Conservation (phyloP, 2,329 filamentous ascomycete species). For the Colletotrichum neosansevieriae region DNA sequence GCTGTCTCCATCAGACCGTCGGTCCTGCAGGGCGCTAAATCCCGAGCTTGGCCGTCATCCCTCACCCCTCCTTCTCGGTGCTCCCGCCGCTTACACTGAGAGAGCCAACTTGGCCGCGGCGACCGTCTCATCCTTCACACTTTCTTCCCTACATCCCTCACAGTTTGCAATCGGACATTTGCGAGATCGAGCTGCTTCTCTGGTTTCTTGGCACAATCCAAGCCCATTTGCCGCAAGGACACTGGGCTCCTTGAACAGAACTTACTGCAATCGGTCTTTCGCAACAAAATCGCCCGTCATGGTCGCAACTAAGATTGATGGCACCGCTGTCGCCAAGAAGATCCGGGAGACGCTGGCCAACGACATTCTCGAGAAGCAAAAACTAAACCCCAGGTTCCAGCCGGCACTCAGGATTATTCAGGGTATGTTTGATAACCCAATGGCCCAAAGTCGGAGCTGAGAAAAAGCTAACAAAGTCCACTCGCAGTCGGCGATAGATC, state of each 20-base stretch:
- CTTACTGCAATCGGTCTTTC: conserved; percentile 46
- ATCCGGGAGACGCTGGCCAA: conserved; percentile 85
- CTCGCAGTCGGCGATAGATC: conserved; percentile 85
- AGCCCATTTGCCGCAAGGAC: conserved; percentile 33
- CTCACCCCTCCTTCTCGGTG: conserved; percentile 31
- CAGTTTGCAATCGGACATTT: conserved; percentile 16
- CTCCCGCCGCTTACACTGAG: conserved; percentile 37
- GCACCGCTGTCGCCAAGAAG: conserved; percentile 91
- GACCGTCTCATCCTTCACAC: conserved; percentile 12
- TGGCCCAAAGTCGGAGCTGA: not conserved
- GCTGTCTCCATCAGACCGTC: conserved; percentile 30
- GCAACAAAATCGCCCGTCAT: conserved; percentile 72
- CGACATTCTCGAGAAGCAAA: conserved; percentile 86
- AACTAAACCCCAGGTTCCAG: conserved; percentile 86
- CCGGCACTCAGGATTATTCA: conserved; percentile 95
- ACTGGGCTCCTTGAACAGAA: conserved; percentile 16
- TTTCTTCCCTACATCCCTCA: conserved; percentile 16
- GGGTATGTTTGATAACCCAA: conserved; percentile 65
- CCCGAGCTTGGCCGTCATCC: conserved; percentile 23
- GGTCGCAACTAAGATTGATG: conserved; percentile 93
- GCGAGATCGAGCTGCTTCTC: conserved; percentile 27
- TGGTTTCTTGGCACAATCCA: conserved; percentile 22
- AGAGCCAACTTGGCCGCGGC: conserved; percentile 21
- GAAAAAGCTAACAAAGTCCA: conserved; percentile 23
- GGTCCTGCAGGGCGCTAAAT: conserved; percentile 35